Percentiles rank a stretch among this genome's conserved stretches.
These are phyloP conservation scores for Termitomyces sp. DNA, from an alignment of 768 basidiomycete genomes.

Conservation along the genomic window DNA sequence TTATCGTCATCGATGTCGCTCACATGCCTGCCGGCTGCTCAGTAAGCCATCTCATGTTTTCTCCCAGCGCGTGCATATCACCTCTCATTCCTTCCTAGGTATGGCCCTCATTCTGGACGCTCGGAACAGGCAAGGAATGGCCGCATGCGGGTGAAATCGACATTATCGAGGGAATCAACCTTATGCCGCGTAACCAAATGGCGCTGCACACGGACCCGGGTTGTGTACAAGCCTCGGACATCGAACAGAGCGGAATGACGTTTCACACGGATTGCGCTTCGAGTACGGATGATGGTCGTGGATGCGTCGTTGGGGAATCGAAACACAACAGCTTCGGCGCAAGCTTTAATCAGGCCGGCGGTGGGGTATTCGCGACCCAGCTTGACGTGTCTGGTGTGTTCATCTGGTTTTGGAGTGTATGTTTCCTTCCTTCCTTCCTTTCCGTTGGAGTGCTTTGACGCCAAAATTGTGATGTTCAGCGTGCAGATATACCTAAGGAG, in stretches of 20 bases:
- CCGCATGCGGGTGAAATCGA: slow-evolving; percentile 40
- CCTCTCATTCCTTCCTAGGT: slow-evolving; percentile 19
- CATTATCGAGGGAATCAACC: slow-evolving; percentile 60
- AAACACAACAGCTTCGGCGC: slow-evolving; percentile 41
- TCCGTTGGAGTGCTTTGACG: not conserved
- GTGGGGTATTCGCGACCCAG: slow-evolving; percentile 59
- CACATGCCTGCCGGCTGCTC: slow-evolving; percentile 56
- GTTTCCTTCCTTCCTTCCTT: not conserved
- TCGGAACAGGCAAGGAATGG: slow-evolving; percentile 31
- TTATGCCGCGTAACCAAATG: slow-evolving; percentile 44
- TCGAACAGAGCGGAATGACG: slow-evolving; percentile 25
- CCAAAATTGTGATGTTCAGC: slow-evolving; percentile 19
- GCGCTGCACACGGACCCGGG: slow-evolving; percentile 44
- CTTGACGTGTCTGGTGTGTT: slow-evolving; percentile 46
- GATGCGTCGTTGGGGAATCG: slow-evolving; percentile 40
- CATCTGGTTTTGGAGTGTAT: slow-evolving; percentile 22
- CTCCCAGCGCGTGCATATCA: not conserved
- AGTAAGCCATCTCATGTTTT: slow-evolving; percentile 21
- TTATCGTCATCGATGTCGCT: slow-evolving; percentile 37
- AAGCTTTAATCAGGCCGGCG: slow-evolving; percentile 44
- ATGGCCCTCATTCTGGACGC: slow-evolving; percentile 44
- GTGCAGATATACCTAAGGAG: slow-evolving; percentile 35
- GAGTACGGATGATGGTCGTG: slow-evolving; percentile 14
- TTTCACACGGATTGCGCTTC: slow-evolving; percentile 24
- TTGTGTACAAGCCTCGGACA: slow-evolving; percentile 25